Conservation (phyloP, 164 flowering plant species). For the Kingdonia uniflora region DNA sequence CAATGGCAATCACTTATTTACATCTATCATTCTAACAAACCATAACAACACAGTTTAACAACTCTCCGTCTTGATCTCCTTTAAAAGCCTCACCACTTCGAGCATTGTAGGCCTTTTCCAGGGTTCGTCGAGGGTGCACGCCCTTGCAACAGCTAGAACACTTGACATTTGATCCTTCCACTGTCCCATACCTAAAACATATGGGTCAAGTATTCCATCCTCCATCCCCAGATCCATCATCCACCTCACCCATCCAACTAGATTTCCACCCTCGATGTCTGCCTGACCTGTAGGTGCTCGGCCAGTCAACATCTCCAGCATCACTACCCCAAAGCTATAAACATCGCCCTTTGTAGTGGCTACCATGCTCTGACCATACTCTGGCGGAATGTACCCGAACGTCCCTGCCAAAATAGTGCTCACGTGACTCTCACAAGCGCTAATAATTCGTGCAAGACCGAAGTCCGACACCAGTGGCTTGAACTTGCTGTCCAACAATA, state of each 20-base stretch:
- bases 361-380: constrained; percentile 50
- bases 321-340: constrained; percentile 59
- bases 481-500: constrained; percentile 34
- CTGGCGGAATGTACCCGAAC: constrained; percentile 63
- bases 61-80: constrained; percentile 20
- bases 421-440: constrained; percentile 59
- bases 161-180: constrained; percentile 41
- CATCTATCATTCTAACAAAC: no score
- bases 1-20: no score
- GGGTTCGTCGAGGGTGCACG: constrained; percentile 48
- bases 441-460: constrained; percentile 58
- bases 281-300: constrained; percentile 51
- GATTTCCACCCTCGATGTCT: constrained; percentile 53
- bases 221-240: constrained; percentile 31
- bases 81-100: constrained; percentile 43
- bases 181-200: constrained; percentile 6
- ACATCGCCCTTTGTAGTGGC: constrained; percentile 55
- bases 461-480: constrained; percentile 59
- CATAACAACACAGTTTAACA: no score
- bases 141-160: constrained; percentile 36
- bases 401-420: constrained; percentile 59
- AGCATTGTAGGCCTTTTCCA: constrained; percentile 49
- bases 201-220: constrained; percentile 34
- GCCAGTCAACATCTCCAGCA: constrained; percentile 56
- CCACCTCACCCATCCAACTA: constrained; percentile 63